A percentile compares a stretch with the other conserved stretches of the same genome.
These are phyloP conservation scores for Teratosphaeria epicoccoides DNA, from an alignment of 2,329 filamentous ascomycete species.

Conservation along the genomic window DNA sequence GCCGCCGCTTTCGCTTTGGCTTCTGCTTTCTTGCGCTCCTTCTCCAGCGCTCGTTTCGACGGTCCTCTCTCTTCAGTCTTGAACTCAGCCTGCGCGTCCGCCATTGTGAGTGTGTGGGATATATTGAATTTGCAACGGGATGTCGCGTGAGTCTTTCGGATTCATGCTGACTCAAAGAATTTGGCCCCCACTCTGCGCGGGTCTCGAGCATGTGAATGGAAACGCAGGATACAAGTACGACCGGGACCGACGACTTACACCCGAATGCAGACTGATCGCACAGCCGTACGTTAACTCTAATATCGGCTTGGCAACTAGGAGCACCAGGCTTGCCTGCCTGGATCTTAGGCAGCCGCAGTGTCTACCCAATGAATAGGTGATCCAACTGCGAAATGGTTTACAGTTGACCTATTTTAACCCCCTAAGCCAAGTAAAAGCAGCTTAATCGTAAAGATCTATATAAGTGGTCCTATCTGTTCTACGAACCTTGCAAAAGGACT, in stretches of 20 bases:
- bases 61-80: constrained; percentile 20
- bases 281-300: too few relatives aligned
- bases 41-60: constrained; percentile 40
- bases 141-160: background rate
- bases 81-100: constrained; percentile 13
- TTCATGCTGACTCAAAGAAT: background rate
- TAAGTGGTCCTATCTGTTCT: too few relatives aligned
- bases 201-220: background rate
- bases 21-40: constrained; percentile 40
- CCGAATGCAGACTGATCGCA: too few relatives aligned
- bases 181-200: background rate
- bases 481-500: too few relatives aligned
- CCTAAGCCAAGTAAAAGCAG: too few relatives aligned
- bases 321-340: too few relatives aligned
- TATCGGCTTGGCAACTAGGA: too few relatives aligned
- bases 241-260: too few relatives aligned
- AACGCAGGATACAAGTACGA: background rate
- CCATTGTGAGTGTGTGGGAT: constrained; percentile 14
- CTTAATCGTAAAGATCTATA: background rate
- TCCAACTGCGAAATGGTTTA: too few relatives aligned
- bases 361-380: too few relatives aligned
- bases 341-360: too few relatives aligned
- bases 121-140: background rate
- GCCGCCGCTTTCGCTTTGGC: constrained; percentile 34
- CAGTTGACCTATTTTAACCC: too few relatives aligned